These are phyloP conservation scores for Zarea fungicola DNA, from an alignment of 2,329 filamentous ascomycete genomes.

Conservation along the genomic window DNA sequence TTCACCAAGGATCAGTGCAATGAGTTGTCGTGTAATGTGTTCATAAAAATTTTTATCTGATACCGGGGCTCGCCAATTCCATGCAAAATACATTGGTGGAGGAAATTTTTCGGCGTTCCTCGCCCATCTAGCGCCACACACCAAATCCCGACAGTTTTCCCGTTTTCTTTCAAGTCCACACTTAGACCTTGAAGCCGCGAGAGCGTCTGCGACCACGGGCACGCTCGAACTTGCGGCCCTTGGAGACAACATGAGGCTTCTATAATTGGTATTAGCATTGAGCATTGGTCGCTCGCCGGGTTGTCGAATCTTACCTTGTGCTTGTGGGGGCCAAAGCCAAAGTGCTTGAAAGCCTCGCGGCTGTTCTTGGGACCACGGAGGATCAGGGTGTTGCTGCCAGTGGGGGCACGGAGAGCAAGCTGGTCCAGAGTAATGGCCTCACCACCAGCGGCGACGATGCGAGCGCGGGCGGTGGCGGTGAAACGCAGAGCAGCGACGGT, in stretches of 20 bases:
- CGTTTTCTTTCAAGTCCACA: neutral
- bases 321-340: slow-evolving; percentile 95
- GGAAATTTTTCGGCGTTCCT: slow-evolving; percentile 24
- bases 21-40: slow-evolving; percentile 8
- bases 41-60: slow-evolving; percentile 31
- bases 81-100: slow-evolving; percentile 34
- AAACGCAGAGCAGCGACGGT: slow-evolving; percentile 92
- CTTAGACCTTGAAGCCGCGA: slow-evolving; percentile 99
- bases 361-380: slow-evolving; percentile 98
- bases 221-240: slow-evolving; percentile 99
- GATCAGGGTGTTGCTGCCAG: slow-evolving; percentile 93
- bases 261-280: slow-evolving; percentile 38
- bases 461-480: slow-evolving; percentile 90
- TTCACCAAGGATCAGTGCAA: too few species aligned
- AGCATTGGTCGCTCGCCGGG: neutral
- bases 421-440: slow-evolving; percentile 95
- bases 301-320: slow-evolving; percentile 68
- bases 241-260: slow-evolving; percentile 97
- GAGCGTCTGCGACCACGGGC: slow-evolving; percentile 98
- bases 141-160: neutral
- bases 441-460: slow-evolving; percentile 89
- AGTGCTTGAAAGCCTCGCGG: slow-evolving; percentile 98
- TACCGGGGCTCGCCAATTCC: slow-evolving; percentile 44
- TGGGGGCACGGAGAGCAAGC: slow-evolving; percentile 90
- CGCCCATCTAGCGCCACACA: slow-evolving; percentile 21